A percentile compares a stretch with the other conserved stretches of the same genome.
Conservation (phyloP, 805 yeast species). For the Cyberlindnera maritima region DNA sequence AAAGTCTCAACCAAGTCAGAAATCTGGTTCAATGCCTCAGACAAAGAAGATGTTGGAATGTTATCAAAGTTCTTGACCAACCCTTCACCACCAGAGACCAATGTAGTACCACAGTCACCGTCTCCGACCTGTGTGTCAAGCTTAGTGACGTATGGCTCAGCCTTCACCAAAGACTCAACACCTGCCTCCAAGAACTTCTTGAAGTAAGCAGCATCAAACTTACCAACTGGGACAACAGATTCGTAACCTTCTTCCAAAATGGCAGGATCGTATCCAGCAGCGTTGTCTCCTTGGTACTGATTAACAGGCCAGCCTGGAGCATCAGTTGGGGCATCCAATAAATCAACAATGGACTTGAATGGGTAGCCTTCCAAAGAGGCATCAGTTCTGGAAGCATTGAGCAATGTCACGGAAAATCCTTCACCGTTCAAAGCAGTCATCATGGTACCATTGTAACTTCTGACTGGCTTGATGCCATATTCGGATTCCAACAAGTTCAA, state of each 20-base stretch:
- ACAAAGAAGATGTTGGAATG: conserved; percentile 38
- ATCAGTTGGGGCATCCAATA: conserved; percentile 68
- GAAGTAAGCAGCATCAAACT: conserved; percentile 32
- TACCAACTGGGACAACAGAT: conserved; percentile 34
- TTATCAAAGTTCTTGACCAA: conserved; percentile 51
- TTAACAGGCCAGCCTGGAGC: conserved; percentile 76
- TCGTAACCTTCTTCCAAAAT: conserved; percentile 30
- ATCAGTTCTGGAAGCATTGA: conserved; percentile 60
- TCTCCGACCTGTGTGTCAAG: conserved; percentile 92
- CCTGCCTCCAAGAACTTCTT: conserved; percentile 41
- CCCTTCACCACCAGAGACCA: conserved; percentile 78
- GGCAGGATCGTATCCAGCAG: conserved; percentile 31
- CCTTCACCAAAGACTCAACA: conserved; percentile 50
- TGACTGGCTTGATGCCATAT: conserved; percentile 58
- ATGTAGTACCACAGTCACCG: conserved; percentile 95
- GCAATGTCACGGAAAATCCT: conserved; percentile 82
- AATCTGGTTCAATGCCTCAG: conserved; percentile 62
- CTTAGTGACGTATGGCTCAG: conserved; percentile 82
- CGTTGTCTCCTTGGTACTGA: conserved; percentile 23
- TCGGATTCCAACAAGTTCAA: conserved; percentile 47
- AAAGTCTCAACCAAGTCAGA: conserved; percentile 82
- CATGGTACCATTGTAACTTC: conserved; percentile 73
- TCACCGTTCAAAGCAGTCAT: conserved; percentile 91
- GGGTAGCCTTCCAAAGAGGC: conserved; percentile 30
- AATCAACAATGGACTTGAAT: conserved; percentile 41